Percentiles rank a stretch among this genome's conserved stretches.
These are phyloP conservation scores for Biscutella laevigata DNA, from an alignment of 441 rosid genomes.

Conservation along the genomic window DNA sequence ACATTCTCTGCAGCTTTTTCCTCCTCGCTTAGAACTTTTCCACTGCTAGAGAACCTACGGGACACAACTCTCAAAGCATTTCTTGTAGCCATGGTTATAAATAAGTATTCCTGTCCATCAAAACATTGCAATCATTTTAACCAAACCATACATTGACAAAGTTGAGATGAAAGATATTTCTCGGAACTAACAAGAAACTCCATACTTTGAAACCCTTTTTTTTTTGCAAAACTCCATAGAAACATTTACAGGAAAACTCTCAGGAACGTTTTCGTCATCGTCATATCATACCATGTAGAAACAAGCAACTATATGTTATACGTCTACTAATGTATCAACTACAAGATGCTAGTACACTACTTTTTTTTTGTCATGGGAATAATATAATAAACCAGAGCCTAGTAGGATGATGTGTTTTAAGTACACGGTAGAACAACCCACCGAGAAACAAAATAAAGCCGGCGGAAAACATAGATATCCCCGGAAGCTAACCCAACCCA, in stretches of 20 bases:
- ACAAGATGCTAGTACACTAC: no score
- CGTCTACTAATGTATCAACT: not conserved
- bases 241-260: not conserved
- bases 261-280: not conserved
- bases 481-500: no score
- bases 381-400: no score
- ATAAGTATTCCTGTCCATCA: slow-evolving; percentile 18
- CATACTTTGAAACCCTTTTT: no score
- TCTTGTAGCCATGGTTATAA: slow-evolving; percentile 46
- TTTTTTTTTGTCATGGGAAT: no score
- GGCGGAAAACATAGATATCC: no score
- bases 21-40: slow-evolving; percentile 75
- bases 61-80: slow-evolving; percentile 37
- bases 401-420: no score
- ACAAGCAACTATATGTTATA: not conserved
- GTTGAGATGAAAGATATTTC: not conserved
- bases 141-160: not conserved
- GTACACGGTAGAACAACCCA: no score
- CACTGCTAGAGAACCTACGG: slow-evolving; percentile 69
- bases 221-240: not conserved
- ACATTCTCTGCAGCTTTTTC: slow-evolving; percentile 90
- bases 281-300: not conserved
- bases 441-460: no score
- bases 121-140: not conserved
- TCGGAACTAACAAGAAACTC: no score